Percentiles rank a stretch among this genome's conserved stretches.
Evolutionary conservation across 352 stramenopile genomes (phyloP).

Genomic region (Phytophthora tentaculata): DNA sequence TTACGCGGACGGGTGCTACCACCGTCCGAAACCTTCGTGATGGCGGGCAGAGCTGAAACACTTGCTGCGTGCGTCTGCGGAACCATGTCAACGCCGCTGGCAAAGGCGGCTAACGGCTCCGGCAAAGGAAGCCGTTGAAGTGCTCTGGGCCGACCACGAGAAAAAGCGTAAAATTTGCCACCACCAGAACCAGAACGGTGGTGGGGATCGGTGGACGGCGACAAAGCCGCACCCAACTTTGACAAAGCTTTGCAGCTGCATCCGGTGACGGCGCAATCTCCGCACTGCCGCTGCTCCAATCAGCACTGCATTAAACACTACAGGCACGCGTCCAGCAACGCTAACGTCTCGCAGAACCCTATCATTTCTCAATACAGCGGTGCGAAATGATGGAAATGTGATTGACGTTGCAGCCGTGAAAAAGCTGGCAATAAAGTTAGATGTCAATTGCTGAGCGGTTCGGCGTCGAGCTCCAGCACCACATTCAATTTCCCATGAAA

Average conservation of each 20-base stretch:
- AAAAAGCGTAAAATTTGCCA: constrained; percentile 18
- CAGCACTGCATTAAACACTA: constrained; percentile 2
- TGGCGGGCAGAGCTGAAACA: neutral
- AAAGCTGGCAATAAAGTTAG: constrained; percentile 1
- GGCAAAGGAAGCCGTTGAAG: constrained; percentile 27
- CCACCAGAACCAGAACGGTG: neutral
- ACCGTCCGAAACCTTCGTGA: constrained; percentile 12
- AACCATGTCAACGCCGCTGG: constrained; percentile 15
- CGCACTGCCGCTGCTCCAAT: constrained; percentile 5
- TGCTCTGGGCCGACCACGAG: constrained; percentile 13
- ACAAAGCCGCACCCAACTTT: constrained; percentile 1
- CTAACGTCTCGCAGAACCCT: constrained; percentile 16
- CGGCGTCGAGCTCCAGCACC: neutral
- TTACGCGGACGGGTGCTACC: neutral
- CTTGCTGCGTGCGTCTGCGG: constrained; percentile 13
- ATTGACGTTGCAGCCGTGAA: constrained; percentile 5
- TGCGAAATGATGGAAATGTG: constrained; percentile 9
- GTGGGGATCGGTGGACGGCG: constrained; percentile 14
- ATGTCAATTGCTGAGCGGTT: neutral
- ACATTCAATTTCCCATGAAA: neutral
- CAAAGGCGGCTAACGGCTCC: too few relatives aligned
- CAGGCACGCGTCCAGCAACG: neutral
- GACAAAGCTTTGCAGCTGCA: constrained; percentile 24
- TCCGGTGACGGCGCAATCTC: constrained; percentile 7
- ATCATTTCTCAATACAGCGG: neutral